phyloP scores from a whole-genome alignment of 805 yeast species.

The Sungouiozyma intestinalis region DNA sequence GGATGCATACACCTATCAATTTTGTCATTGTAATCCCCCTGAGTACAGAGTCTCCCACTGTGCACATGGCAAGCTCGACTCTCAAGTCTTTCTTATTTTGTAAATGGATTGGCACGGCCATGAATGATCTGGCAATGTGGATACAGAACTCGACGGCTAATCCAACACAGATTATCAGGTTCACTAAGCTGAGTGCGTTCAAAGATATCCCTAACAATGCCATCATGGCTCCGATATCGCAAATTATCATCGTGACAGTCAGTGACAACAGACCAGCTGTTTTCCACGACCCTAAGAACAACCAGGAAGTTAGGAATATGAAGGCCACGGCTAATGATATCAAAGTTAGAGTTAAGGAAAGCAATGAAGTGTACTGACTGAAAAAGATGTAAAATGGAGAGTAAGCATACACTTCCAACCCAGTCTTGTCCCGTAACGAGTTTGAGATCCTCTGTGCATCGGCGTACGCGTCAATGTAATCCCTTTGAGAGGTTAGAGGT shows the following conservation, averaged over 20 bases:
- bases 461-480: constrained; percentile 71
- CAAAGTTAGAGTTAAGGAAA: constrained; percentile 45
- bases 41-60: constrained; percentile 84
- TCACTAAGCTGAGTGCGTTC: constrained; percentile 85
- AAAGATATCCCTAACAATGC: constrained; percentile 62
- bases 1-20: constrained; percentile 73
- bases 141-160: constrained; percentile 88
- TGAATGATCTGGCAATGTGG: constrained; percentile 74
- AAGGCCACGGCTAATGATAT: constrained; percentile 41
- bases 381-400: constrained; percentile 90
- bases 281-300: constrained; percentile 56
- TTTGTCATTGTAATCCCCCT: constrained; percentile 88
- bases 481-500: constrained; percentile 73
- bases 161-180: constrained; percentile 85
- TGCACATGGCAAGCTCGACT: constrained; percentile 47
- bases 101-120: constrained; percentile 31
- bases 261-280: constrained; percentile 46
- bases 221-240: constrained; percentile 75
- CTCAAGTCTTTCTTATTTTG: constrained; percentile 30
- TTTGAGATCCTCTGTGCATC: constrained; percentile 58
- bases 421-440: constrained; percentile 36
- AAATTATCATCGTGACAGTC: constrained; percentile 54
- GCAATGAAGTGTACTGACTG: constrained; percentile 70
- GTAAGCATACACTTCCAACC: constrained; percentile 66
- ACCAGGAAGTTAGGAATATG: constrained; percentile 42